Evolutionary conservation across 2,329 filamentous ascomycete species (phyloP).

Genomic region (Cladosporium sp.): DNA sequence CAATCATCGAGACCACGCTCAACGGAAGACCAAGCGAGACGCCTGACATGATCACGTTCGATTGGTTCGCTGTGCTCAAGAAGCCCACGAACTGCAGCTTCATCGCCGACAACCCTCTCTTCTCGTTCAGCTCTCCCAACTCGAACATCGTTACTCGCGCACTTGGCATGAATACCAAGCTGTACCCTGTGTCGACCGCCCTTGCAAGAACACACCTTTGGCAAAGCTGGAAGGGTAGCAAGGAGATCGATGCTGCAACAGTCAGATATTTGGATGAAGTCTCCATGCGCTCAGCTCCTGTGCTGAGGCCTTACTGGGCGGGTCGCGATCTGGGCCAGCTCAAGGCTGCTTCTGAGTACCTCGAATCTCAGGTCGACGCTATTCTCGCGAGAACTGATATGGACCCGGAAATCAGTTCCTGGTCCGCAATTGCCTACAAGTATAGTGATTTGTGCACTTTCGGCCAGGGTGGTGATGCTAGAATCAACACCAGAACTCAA

Average conservation of each 20-base stretch:
- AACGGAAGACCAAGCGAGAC: constrained; percentile 54
- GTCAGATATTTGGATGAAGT: constrained; percentile 44
- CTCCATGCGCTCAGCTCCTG: constrained; percentile 37
- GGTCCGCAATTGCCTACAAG: constrained; percentile 54
- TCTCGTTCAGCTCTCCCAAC: constrained; percentile 46
- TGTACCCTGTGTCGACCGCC: constrained; percentile 41
- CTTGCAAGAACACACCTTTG: constrained; percentile 41
- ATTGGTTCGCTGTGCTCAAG: constrained; percentile 43
- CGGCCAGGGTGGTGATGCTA: constrained; percentile 54
- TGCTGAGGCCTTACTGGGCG: constrained; percentile 41
- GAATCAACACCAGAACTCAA: constrained; percentile 52
- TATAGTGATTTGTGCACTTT: constrained; percentile 55
- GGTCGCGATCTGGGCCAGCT: constrained; percentile 40
- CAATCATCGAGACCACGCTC: constrained; percentile 43
- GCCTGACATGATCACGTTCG: constrained; percentile 55
- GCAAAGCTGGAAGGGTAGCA: constrained; percentile 43
- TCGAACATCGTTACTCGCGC: constrained; percentile 37
- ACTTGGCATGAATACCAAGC: constrained; percentile 42
- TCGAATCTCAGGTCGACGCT: constrained; percentile 46
- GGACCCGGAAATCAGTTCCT: constrained; percentile 53
- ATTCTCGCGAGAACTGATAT: constrained; percentile 54
- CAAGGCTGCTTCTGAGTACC: constrained; percentile 38
- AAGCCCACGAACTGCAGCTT: constrained; percentile 42
- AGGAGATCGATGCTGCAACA: constrained; percentile 41
- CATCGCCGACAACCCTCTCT: constrained; percentile 53